A percentile compares a stretch with the other conserved stretches of the same genome.
Evolutionary conservation across 495 filamentous ascomycete genomes (phyloP).

Genomic region (Penicillium alfredii): DNA sequence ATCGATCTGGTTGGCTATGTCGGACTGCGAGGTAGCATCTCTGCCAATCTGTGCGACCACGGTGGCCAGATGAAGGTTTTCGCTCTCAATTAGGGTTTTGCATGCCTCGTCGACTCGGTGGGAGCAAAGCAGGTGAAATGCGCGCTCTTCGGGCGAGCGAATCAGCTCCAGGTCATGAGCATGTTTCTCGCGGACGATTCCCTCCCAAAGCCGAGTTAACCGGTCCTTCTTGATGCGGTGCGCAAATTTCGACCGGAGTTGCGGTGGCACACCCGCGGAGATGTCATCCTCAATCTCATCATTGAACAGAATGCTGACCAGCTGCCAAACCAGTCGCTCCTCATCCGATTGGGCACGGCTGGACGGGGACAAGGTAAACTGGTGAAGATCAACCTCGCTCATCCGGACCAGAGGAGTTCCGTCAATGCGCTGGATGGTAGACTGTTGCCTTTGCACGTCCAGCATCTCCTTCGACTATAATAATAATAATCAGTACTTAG

Average conservation of each 20-base stretch:
- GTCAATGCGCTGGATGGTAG: conserved; percentile 31
- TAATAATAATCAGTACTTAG: conserved; percentile 3
- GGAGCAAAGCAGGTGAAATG: conserved; percentile 70
- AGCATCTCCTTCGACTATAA: conserved; percentile 31
- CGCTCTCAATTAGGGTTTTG: conserved; percentile 61
- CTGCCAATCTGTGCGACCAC: conserved; percentile 74
- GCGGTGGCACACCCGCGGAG: conserved; percentile 36
- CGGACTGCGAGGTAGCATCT: conserved; percentile 54
- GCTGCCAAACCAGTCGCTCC: conserved; percentile 41
- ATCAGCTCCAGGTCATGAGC: conserved; percentile 43
- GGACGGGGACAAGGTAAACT: conserved; percentile 30
- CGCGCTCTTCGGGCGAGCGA: conserved; percentile 69
- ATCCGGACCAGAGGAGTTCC: conserved; percentile 36
- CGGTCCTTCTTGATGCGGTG: conserved; percentile 52
- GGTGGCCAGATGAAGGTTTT: conserved; percentile 74
- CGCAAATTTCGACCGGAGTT: conserved; percentile 34
- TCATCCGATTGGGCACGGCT: conserved; percentile 20
- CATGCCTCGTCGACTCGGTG: conserved; percentile 78
- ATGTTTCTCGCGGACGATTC: conserved; percentile 43
- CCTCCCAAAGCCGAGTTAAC: conserved; percentile 41
- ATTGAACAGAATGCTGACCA: conserved; percentile 85
- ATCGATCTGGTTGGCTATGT: conserved; percentile 71
- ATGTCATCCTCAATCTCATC: conserved; percentile 47
- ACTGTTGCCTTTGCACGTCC: conserved; percentile 32
- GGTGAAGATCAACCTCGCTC: conserved; percentile 25